Evolutionary conservation across 495 filamentous ascomycete species (phyloP), one percentile per base, ranked within the genome.

Genomic region (Aspergillus nanangensis): DNA sequence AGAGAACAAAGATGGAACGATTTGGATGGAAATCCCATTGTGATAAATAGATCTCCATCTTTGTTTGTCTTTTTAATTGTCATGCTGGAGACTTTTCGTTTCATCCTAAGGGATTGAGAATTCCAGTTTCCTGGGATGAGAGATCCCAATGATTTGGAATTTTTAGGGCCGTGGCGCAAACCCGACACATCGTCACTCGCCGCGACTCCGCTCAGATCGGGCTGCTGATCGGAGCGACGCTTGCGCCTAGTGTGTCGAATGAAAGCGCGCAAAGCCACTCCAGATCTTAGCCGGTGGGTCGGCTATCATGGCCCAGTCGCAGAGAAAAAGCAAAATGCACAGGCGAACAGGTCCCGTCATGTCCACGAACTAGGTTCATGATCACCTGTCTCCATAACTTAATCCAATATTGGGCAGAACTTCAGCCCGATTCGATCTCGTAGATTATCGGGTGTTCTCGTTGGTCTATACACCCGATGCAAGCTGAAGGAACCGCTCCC

Each of bases 1-100:
- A 9, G 18, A 39, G 13, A 21, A 7, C 13, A 18, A 21, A 15
- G 17, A 38, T 13, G 15, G 36, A 21, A 15, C 17, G 20, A 45
- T 14, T 19, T 15, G 5, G 22, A 22, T 5, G 8, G 25, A 31
- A 14, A 45, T 17, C 40, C 18, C 37, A 22, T 8, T 22, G 40
- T 48, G 46, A 58, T 58, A 58, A 50, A 58, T 60, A 60, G 42
- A 50, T 44, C 21, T 33, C n/a, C 43, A 41, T 41, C 48, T 23
- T 33, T 44, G 38, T 38, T 38, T 36, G 23, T 41, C 5, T 21
- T 22, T 19, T 21, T 47, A 45, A 46, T 48, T 47, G 53, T 51
- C 52, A 50, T 50, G 48, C 44, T 51, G 41, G 43, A 44, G 42
- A 38, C 48, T 23, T 46, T 41, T 21, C 33, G 34, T 15, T 13